phyloP scores from a whole-genome alignment of 1,139 yeast species.

The Candida sojae region DNA sequence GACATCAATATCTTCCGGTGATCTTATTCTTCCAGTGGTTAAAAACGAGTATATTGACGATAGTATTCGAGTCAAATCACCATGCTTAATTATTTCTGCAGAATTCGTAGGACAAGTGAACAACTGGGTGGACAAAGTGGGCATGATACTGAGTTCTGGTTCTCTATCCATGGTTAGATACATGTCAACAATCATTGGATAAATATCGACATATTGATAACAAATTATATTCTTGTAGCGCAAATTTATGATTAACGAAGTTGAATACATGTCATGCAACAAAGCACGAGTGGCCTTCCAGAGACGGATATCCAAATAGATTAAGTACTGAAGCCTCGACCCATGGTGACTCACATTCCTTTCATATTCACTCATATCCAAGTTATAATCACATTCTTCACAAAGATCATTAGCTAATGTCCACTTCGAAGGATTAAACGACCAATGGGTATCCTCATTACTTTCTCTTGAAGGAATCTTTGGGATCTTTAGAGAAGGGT shows the following conservation, averaged over 20 bases:
- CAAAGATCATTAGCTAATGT: constrained; percentile 42
- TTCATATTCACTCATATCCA: constrained; percentile 27
- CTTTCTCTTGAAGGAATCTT: constrained; percentile 21
- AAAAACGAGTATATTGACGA: constrained; percentile 68
- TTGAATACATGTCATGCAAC: constrained; percentile 69
- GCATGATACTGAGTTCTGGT: constrained; percentile 78
- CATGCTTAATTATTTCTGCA: constrained; percentile 64
- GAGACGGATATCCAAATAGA: constrained; percentile 68
- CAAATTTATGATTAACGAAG: constrained; percentile 68
- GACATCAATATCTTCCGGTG: constrained; percentile 47
- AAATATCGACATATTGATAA: constrained; percentile 79
- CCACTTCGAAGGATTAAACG: constrained; percentile 41
- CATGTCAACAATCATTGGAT: constrained; percentile 76
- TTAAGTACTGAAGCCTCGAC: constrained; percentile 75
- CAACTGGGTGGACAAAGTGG: constrained; percentile 77
- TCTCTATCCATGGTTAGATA: constrained; percentile 74
- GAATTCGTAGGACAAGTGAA: constrained; percentile 86
- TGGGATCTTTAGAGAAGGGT: constrained; percentile 34
- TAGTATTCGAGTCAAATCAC: constrained; percentile 67
- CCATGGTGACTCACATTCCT: constrained; percentile 46
- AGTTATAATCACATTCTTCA: constrained; percentile 47
- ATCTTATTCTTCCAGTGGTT: constrained; percentile 54
- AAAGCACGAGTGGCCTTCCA: constrained; percentile 66
- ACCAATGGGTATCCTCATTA: constrained; percentile 34
- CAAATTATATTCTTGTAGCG: constrained; percentile 62